phyloP scores from a whole-genome alignment of 2,329 filamentous ascomycete genomes.

The Fonsecaea multimorphosa region DNA sequence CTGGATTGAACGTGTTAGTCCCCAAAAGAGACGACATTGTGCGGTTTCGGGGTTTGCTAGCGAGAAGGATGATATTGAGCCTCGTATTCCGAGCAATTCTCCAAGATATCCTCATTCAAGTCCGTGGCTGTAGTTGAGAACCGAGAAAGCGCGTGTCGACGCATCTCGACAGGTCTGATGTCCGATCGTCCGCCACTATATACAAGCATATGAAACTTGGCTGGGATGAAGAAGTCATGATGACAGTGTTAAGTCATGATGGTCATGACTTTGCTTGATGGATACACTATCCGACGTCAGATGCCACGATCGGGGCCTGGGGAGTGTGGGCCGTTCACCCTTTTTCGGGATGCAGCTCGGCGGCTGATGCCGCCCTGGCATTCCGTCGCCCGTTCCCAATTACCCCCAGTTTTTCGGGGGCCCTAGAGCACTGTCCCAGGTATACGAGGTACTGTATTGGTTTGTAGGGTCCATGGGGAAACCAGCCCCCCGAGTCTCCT shows the following conservation, averaged over 20 bases:
- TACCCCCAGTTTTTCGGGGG: too few species aligned
- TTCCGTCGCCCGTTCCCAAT: too few species aligned
- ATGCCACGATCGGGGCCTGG: background rate
- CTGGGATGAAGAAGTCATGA: background rate
- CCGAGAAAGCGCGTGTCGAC: background rate
- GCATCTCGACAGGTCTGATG: background rate
- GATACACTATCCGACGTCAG: background rate
- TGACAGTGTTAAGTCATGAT: constrained; percentile 1
- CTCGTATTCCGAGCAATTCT: background rate
- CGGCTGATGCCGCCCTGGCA: too few species aligned
- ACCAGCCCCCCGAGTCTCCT: too few species aligned
- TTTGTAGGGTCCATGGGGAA: too few species aligned
- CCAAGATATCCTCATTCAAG: background rate
- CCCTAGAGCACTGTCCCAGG: too few species aligned
- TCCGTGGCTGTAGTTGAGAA: background rate
- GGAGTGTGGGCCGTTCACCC: background rate
- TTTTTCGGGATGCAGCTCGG: too few species aligned
- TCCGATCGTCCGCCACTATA: background rate
- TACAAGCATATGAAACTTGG: background rate
- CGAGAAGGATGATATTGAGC: background rate
- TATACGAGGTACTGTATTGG: too few species aligned
- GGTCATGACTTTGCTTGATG: background rate
- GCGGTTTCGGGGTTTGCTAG: background rate
- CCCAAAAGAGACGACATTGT: constrained; percentile 13
- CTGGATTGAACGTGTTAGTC: constrained; percentile 42